Evolutionary conservation across 768 basidiomycete genomes (phyloP), one percentile per base, ranked within the genome.

Genomic region (Tricholoma matsutake): DNA sequence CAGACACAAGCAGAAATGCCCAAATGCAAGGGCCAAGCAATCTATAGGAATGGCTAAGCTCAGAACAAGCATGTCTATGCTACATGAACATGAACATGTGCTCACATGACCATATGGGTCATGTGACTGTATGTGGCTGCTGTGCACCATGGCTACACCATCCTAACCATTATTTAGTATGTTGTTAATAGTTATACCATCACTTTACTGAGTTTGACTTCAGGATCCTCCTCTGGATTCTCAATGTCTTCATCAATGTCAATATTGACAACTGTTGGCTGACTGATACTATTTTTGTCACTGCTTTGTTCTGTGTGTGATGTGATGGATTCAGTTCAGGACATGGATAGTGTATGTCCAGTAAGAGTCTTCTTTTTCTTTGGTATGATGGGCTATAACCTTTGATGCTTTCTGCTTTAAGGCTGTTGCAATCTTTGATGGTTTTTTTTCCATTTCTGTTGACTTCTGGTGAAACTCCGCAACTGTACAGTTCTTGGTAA

Each of bases 361-460:
- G 45, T 47, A 11, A 47, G 45, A 47, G 45, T 47, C 53, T 54
- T 54, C 53, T 54, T 54, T 54, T 54, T 54, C 53, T 54, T 54
- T 31, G 16, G 53, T 54, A 54, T 14, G 14, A n/a, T 37, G 11
- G 53, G 13, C 14, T 25, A 54, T 54, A 54, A 54, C 29, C 11
- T 54, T 54, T 32, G 53, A 54, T 54, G 53, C 29, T 54, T 54
- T 54, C 53, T 14, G 10, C 53, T 54, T 54, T 54, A 54, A 31
- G 53, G 28, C 53, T 32, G 53, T 54, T 28, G 28, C 28, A 31
- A 54, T 54, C 53, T 54, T 54, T 6, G 9, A 54, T 8, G 53
- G 53, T 54, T 54, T 3, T 54, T 31, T 54, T 54, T 25, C 22
- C 22, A 25, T 54, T 31, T 29, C 31, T 54, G 25, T 54, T 54